Conservation (phyloP, 768 basidiomycete genomes). For the Lentinula raphanica region DNA sequence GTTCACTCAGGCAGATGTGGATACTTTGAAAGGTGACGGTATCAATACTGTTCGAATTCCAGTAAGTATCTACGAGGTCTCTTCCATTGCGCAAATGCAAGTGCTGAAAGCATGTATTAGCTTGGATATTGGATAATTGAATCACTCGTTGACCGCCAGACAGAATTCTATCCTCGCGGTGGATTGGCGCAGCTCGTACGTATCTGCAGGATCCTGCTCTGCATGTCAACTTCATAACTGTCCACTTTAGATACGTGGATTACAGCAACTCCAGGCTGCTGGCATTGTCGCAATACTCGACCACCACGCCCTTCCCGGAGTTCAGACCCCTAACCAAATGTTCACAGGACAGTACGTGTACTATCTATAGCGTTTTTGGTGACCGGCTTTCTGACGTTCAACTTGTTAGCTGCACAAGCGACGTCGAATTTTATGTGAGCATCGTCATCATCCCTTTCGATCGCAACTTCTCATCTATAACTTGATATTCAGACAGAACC, state of each 20-base stretch:
- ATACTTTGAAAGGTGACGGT: conserved; percentile 44
- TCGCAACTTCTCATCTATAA: neutral
- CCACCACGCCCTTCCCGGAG: conserved; percentile 63
- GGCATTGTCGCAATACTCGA: conserved; percentile 65
- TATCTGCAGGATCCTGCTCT: neutral
- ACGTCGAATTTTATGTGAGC: conserved; percentile 71
- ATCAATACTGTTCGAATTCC: conserved; percentile 79
- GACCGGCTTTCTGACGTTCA: neutral
- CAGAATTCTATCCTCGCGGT: conserved; percentile 65
- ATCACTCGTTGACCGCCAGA: conserved; percentile 53
- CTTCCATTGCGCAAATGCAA: neutral
- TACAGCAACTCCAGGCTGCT: conserved; percentile 52
- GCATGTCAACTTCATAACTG: neutral
- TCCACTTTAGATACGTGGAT: conserved; percentile 49
- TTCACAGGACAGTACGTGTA: conserved; percentile 61
- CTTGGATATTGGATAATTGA: conserved; percentile 84
- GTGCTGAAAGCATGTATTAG: conserved; percentile 25
- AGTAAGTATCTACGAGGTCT: conserved; percentile 31
- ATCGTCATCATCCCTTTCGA: conserved; percentile 2
- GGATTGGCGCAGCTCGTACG: conserved; percentile 62
- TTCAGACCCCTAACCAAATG: conserved; percentile 51
- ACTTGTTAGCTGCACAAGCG: conserved; percentile 55
- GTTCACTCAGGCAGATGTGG: conserved; percentile 63
- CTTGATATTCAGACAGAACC: conserved; percentile 43
- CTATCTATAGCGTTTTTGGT: neutral